phyloP scores from a whole-genome alignment of 441 rosid genomes.

The Populus trichocarpa region DNA sequence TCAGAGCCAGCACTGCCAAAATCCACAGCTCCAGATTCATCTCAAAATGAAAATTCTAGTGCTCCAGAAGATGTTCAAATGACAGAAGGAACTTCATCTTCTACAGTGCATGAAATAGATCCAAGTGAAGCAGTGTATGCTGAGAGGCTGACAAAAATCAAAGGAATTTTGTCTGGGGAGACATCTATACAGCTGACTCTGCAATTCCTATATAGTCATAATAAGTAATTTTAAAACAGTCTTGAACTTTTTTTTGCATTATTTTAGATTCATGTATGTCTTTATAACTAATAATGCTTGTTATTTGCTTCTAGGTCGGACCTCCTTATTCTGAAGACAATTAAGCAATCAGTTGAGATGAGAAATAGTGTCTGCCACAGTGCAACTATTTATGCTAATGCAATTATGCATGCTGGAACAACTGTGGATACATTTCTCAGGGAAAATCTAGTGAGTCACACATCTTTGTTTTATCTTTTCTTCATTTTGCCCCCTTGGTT shows the following conservation, averaged over 20 bases:
- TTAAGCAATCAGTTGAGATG: conserved; percentile 97
- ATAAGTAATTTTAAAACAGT: conserved; percentile 55
- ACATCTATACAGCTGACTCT: conserved; percentile 88
- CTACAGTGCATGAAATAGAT: conserved; percentile 44
- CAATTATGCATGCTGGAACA: conserved; percentile 99
- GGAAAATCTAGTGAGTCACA: conserved; percentile 71
- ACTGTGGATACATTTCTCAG: conserved; percentile 94
- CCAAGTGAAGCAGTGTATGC: conserved; percentile 62
- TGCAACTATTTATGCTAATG: conserved; percentile 96
- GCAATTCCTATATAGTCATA: conserved; percentile 89
- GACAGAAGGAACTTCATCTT: conserved; percentile 60
- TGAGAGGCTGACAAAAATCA: conserved; percentile 77
- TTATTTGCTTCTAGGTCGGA: conserved; percentile 58
- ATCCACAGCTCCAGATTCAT: conserved; percentile 40
- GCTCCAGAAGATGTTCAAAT: conserved; percentile 66
- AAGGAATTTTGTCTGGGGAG: conserved; percentile 91
- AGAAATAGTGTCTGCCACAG: conserved; percentile 97
- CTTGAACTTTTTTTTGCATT: neutral
- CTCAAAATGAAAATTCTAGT: conserved; percentile 49
- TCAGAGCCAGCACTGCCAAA: conserved; percentile 48
- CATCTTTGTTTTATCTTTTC: neutral
- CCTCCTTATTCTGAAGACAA: conserved; percentile 84
- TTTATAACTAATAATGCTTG: neutral
- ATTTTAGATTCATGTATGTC: neutral
- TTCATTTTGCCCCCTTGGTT: conserved; percentile 1